phyloP scores from a whole-genome alignment of 129 eudicot genomes.

The Pittosporum tobira region DNA sequence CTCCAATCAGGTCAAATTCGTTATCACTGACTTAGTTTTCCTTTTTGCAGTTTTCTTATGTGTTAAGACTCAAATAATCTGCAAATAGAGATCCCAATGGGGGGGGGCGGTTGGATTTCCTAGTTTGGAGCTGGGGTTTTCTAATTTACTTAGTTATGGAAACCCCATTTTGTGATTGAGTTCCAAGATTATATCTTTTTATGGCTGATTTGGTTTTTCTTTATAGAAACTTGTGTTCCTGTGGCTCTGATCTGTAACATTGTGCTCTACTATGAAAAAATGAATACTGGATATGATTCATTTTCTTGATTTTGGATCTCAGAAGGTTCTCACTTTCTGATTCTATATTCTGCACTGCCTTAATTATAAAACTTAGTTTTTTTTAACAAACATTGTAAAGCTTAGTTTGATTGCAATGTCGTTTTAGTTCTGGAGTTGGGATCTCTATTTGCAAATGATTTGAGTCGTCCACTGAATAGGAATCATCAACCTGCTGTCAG shows the following conservation, averaged over 20 bases:
- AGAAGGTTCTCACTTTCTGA: neutral
- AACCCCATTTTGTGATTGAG: neutral
- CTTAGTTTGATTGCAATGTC: neutral
- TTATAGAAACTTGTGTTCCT: neutral
- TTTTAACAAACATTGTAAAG: too few species aligned
- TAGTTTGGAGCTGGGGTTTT: conserved; percentile 4
- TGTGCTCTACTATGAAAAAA: neutral
- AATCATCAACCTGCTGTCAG: conserved; percentile 4
- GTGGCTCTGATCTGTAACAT: conserved; percentile 8
- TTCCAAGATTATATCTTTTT: neutral
- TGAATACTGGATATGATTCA: neutral
- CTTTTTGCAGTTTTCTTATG: too few species aligned
- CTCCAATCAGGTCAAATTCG: too few species aligned
- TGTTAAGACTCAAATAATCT: too few species aligned
- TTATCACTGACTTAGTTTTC: too few species aligned
- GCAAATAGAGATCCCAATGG: conserved; percentile 9
- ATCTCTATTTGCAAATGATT: conserved; percentile 1
- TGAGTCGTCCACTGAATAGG: neutral
- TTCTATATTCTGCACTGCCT: neutral
- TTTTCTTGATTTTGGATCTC: conserved; percentile 16
- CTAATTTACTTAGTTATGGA: neutral
- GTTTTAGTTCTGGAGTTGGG: neutral
- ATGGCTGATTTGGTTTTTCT: neutral
- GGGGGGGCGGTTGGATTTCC: conserved; percentile 1
- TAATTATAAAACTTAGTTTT: neutral